Base-by-base conservation (phyloP, 2,329 filamentous ascomycete species). In the Stagonosporopsis cucurbitacearum region DNA sequence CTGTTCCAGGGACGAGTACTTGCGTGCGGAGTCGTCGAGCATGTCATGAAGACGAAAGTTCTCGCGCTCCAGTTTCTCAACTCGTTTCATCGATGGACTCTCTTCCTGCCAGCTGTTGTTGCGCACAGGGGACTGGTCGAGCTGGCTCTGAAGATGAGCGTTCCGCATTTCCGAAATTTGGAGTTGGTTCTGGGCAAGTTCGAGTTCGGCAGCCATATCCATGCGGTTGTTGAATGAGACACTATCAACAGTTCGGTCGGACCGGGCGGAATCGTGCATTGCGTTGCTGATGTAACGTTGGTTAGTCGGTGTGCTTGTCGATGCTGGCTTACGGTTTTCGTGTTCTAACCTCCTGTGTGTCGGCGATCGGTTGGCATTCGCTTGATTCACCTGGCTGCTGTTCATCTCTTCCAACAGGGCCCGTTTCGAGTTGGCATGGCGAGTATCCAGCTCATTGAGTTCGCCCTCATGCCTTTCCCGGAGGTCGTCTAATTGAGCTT, bases 141-240 rank as follows among this genome's bases (percentile, higher is more conserved):
- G 80, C 71, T 97, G 92, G 70, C 86, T 92, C 71, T 96, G 91
- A 6, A 98, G 85, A 69, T 98, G 93, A 30, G 90, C 88, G 76
- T 96, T 97, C 67, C 96, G 91, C 91, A 98, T 96, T 75, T 97
- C 90, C 4, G 90, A 88, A 73, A 98, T 86, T 71, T 98, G 94
- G 47, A 98, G 84, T 73, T 96, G 92, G 72, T 96, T 97, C 73
- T 97, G 94, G 23, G 96, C 83, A 75, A 96, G 88, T 73, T 98
- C 94, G 12, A 97, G 82, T 68, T 98, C 93, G 3, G 91, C 86
- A 69, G 93, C 95, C 57, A 96, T 81, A 71, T 98, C 94, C 88
- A 96, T 94, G 35, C 89, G 88, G 69, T 89, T 92, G 78, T 95
- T 94, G 77, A 91, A 91, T 63, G 88, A 88, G 37, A 92, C 80